These are phyloP conservation scores for Blakeslea trispora DNA, from an alignment of 371 early-diverging fungal genomes.

Conservation along the genomic window DNA sequence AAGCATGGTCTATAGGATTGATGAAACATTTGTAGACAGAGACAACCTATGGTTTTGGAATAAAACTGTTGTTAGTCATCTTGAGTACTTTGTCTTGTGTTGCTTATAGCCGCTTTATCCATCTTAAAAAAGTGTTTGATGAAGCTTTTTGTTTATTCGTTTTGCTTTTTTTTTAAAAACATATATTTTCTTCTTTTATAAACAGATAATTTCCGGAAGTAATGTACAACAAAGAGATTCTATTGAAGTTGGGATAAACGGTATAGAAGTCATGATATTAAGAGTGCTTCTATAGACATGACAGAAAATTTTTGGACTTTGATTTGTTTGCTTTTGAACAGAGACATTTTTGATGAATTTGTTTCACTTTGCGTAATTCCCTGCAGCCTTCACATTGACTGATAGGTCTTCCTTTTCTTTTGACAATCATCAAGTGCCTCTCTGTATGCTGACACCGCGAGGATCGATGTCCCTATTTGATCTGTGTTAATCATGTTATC, in stretches of 20 bases:
- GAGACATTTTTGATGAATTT: constrained; percentile 25
- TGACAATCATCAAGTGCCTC: constrained; percentile 15
- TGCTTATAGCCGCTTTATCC: no score
- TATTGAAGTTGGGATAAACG: not conserved
- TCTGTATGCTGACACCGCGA: constrained; percentile 26
- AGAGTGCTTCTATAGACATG: constrained; percentile 24
- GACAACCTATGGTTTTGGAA: no score
- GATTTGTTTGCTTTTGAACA: constrained; percentile 6
- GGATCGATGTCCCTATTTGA: constrained; percentile 24
- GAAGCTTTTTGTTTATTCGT: not conserved
- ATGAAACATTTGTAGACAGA: no score
- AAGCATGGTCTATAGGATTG: no score
- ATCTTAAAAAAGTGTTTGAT: no score
- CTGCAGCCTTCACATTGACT: constrained; percentile 25
- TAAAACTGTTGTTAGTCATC: no score
- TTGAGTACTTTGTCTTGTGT: no score
- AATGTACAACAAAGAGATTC: no score
- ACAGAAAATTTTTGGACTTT: constrained; percentile 6
- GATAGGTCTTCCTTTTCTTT: constrained; percentile 25
- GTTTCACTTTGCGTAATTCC: constrained; percentile 15
- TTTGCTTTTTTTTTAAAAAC: not conserved
- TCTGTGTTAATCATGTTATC: no score
- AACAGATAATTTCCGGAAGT: no score
- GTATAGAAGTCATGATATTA: constrained; percentile 7
- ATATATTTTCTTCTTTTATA: no score